Base-by-base conservation (phyloP, 805 yeast genomes). In the Tetrapisispora nanseiensis region DNA sequence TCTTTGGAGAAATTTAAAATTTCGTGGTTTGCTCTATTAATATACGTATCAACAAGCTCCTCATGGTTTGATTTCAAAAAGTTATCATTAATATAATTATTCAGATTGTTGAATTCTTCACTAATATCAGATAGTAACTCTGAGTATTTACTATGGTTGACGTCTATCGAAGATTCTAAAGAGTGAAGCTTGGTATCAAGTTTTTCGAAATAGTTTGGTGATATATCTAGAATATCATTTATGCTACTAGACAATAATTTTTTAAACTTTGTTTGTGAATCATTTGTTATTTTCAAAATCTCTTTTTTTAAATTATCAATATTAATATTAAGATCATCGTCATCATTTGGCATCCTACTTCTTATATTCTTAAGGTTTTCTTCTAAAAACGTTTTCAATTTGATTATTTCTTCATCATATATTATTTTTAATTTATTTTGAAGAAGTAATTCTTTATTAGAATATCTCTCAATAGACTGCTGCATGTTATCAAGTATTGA, bases 71-170 rank as follows among this genome's bases (percentile, higher is more conserved):
- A 57, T 33, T 56, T 57, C 39, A 59, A 57, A 29, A 61, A 55
- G 15, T 59, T 54, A 15, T 52, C 55, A 32, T 53, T 51, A 5
- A 63, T 47, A 35, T 56, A 62, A 27, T 58, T 59, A 33, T 54
- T 59, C 32, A 62, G 48, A 41, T 54, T 58, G 39, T 61, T 63
- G 36, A 56, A 57, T 21, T 62, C 66, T 39, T 62, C 67, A 37
- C 64, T 61, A 9, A 62, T 49, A 46, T 59, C 60, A 24, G 63
- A 59, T 26, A 63, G 41, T 24, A 54, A 56, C 34, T 52, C 57
- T 4, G 60, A 51, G 19, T 58, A 43, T 12, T 51, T 42, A 18
- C 29, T 43, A 29, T 50, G 44, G 32, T 56, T 56, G 6, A 39
- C 36, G 6, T 39, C 45, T 2, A 55, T 42, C 27, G 49, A 36